These are phyloP conservation scores for Globisporangium alternatum DNA, from an alignment of 352 stramenopile species.

Conservation along the genomic window DNA sequence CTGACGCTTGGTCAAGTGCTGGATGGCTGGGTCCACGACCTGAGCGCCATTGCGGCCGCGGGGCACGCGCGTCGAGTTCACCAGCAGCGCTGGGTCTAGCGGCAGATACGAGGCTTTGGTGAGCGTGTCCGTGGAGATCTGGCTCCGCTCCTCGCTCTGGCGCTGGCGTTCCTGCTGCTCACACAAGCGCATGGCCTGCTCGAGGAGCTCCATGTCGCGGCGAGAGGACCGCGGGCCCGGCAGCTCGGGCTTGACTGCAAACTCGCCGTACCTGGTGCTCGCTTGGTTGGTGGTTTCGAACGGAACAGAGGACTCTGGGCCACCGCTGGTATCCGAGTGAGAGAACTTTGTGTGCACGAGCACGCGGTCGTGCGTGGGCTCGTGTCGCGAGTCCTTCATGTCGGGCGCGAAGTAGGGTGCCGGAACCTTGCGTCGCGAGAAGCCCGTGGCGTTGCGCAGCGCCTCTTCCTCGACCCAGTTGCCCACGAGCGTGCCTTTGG, in stretches of 20 bases:
- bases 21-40: conserved; percentile 43
- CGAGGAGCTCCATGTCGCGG: conserved; percentile 39
- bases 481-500: conserved; percentile 64
- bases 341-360: conserved; percentile 30
- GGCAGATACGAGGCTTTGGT: conserved; percentile 39
- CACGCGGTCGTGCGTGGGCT: conserved; percentile 52
- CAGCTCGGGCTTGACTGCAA: conserved; percentile 23
- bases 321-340: background rate
- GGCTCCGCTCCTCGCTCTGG: conserved; percentile 23
- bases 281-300: conserved; percentile 67
- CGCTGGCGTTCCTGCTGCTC: conserved; percentile 30
- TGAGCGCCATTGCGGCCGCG: conserved; percentile 53
- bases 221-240: conserved; percentile 40
- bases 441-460: conserved; percentile 54
- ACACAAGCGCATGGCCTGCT: conserved; percentile 37
- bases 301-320: conserved; percentile 2
- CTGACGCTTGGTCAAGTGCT: conserved; percentile 58
- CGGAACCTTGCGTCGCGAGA: conserved; percentile 55
- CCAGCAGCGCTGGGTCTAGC: conserved; percentile 29
- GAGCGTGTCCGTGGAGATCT: conserved; percentile 22
- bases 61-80: conserved; percentile 36
- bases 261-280: conserved; percentile 45
- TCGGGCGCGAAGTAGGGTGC: conserved; percentile 33
- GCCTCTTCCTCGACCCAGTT: conserved; percentile 87
- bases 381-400: conserved; percentile 35